Evolutionary conservation across 208 protist genomes (phyloP), one percentile per base, ranked within the genome.

Genomic region (Trypanosomatidae sp.): DNA sequence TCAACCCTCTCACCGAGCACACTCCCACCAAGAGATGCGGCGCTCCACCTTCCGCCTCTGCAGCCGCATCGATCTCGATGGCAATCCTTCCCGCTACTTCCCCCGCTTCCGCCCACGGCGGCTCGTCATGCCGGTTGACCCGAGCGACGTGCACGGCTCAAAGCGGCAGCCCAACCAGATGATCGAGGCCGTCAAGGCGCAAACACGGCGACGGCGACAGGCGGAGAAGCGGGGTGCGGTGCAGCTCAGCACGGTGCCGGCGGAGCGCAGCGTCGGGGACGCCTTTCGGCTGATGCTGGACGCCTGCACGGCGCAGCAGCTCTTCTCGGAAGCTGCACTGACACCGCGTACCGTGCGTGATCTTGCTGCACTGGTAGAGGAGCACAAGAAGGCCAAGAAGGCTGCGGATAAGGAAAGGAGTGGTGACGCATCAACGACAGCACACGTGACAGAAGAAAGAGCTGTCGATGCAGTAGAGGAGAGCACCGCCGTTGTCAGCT

Each of bases 51-150:
- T 58, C n/a, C 44, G 59, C 6, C 58, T 41, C 41, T 83, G 77
- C 62, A 85, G 78, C 59, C 69, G 74, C 52, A 80, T 83, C 19
- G 83, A 86, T 39, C 62, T 86, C 36, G 80, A 84, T 71, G 82
- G 83, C 15, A 76, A 25, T 50, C 73, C 84, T 1, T 90, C 90
- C 17, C 60, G 58, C 36, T 95, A 97, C 82, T 89, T 86, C 55
- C 93, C 93, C 10, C 82, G 84, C 28, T 95, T 94, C 73, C 87
- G 93, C 13, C 93, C 93, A 2, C 83, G 93, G 0, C 85, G 91
- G 55, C 72, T 97, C 25, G 89, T 95, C n/a, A 94, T 97, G 93
- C 93, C 93, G 0, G 90, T 95, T 4, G 83, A 95, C 74, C 84
- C 88, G 13, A 82, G 76, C 69, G 82, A 91, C 60, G 75, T 95